phyloP scores from a whole-genome alignment of 2,329 filamentous ascomycete genomes.

The Capronia americana region DNA sequence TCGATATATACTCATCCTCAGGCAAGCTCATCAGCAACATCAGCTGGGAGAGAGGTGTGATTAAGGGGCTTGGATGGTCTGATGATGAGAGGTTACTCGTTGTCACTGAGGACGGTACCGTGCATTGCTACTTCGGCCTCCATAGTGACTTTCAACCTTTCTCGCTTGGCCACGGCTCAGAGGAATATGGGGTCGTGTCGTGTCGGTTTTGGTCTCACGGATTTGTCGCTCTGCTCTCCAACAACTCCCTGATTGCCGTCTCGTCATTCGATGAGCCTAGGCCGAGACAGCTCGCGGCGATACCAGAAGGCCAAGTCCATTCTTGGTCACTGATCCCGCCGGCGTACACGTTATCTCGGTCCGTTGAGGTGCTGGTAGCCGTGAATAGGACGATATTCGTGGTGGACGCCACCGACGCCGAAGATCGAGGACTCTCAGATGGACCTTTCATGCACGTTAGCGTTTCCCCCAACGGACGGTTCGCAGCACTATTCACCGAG shows the following conservation, averaged over 20 bases:
- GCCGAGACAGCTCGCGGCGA: constrained; percentile 77
- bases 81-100: constrained; percentile 92
- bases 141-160: constrained; percentile 96
- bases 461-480: constrained; percentile 89
- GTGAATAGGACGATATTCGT: constrained; percentile 84
- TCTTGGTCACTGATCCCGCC: constrained; percentile 92
- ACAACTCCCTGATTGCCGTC: constrained; percentile 87
- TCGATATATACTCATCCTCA: constrained; percentile 93
- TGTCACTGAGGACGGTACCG: constrained; percentile 85
- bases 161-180: constrained; percentile 84
- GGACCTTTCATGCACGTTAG: constrained; percentile 90
- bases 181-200: constrained; percentile 84
- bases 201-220: constrained; percentile 91
- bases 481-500: constrained; percentile 83
- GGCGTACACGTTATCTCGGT: constrained; percentile 84
- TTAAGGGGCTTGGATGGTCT: constrained; percentile 92
- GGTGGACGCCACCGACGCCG: constrained; percentile 85
- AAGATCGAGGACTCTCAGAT: constrained; percentile 88
- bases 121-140: constrained; percentile 88
- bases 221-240: constrained; percentile 89
- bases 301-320: constrained; percentile 78
- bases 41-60: constrained; percentile 85
- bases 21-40: constrained; percentile 86
- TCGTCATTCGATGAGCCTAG: constrained; percentile 88
- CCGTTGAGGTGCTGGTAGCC: constrained; percentile 89